phyloP scores from a whole-genome alignment of 768 basidiomycete genomes.

The Tremella mesenterica region DNA sequence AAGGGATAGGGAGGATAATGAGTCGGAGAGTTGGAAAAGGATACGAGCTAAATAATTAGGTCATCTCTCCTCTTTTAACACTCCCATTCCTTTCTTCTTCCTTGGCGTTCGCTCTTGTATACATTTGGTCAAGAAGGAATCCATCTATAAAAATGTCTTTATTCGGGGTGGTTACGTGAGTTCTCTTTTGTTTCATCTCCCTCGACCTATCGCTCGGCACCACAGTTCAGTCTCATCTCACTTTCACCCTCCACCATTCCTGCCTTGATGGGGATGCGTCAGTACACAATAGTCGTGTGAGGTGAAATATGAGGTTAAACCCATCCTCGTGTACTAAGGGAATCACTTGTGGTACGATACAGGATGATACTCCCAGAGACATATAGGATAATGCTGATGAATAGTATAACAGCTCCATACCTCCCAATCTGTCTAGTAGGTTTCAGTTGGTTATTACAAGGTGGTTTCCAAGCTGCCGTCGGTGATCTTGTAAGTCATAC shows the following conservation, averaged over 20 bases:
- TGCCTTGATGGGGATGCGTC: background rate
- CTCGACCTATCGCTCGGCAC: too few species aligned
- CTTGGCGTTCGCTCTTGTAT: conserved; percentile 88
- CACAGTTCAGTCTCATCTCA: too few species aligned
- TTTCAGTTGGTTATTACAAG: conserved; percentile 53
- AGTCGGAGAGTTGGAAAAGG: conserved; percentile 3
- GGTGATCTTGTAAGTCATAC: conserved; percentile 2
- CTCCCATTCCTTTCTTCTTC: conserved; percentile 89
- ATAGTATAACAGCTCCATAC: conserved; percentile 78
- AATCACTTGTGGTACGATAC: too few species aligned
- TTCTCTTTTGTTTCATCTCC: background rate
- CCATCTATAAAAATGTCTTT: conserved; percentile 91
- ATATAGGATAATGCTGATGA: background rate
- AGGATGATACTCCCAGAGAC: background rate
- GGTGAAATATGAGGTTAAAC: too few species aligned
- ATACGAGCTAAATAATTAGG: conserved; percentile 47
- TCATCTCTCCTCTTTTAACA: conserved; percentile 76
- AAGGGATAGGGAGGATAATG: too few species aligned
- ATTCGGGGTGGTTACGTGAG: conserved; percentile 74
- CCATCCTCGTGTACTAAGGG: too few species aligned
- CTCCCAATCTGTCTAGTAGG: conserved; percentile 83
- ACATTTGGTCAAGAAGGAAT: conserved; percentile 92
- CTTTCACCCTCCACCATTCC: background rate
- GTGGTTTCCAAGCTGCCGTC: conserved; percentile 36
- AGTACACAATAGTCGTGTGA: too few species aligned